Percentiles rank a stretch among this genome's conserved stretches.
Evolutionary conservation across 306 rosid genomes (phyloP).

Genomic region (Urtica urens): DNA sequence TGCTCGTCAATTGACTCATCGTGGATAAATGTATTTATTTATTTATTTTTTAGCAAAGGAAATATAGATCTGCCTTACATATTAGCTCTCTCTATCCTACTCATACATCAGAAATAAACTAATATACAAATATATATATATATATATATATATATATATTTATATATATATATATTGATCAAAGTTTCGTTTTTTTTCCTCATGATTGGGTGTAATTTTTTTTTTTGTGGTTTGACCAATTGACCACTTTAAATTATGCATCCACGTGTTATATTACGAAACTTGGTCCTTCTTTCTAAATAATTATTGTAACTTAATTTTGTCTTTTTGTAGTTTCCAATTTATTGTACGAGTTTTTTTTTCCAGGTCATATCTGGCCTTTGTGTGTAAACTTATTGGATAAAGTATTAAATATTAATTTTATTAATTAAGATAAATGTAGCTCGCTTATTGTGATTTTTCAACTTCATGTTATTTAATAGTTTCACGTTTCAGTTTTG

Average conservation of each 20-base stretch:
- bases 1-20: slow-evolving; percentile 16
- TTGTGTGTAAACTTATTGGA: slow-evolving; percentile 10
- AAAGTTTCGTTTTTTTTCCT: slow-evolving; percentile 9
- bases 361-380: slow-evolving; percentile 3
- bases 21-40: background rate
- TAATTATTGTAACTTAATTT: background rate
- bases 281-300: background rate
- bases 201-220: slow-evolving; percentile 5
- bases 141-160: background rate
- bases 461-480: background rate
- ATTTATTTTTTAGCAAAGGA: slow-evolving; percentile 15
- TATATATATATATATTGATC: slow-evolving; percentile 3
- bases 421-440: background rate
- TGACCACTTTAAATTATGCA: slow-evolving; percentile 25
- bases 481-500: background rate
- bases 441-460: too few species aligned
- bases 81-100: slow-evolving; percentile 10
- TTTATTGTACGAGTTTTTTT: background rate
- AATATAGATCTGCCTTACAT: slow-evolving; percentile 1
- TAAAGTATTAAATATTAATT: background rate
- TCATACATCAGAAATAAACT: background rate
- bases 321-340: background rate
- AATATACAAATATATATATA: background rate
- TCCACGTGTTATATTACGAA: slow-evolving; percentile 24
- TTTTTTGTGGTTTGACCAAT: slow-evolving; percentile 38